A percentile compares a stretch with the other conserved stretches of the same genome.
Conservation (phyloP, 352 stramenopile genomes). For the Discostella stelligera region DNA sequence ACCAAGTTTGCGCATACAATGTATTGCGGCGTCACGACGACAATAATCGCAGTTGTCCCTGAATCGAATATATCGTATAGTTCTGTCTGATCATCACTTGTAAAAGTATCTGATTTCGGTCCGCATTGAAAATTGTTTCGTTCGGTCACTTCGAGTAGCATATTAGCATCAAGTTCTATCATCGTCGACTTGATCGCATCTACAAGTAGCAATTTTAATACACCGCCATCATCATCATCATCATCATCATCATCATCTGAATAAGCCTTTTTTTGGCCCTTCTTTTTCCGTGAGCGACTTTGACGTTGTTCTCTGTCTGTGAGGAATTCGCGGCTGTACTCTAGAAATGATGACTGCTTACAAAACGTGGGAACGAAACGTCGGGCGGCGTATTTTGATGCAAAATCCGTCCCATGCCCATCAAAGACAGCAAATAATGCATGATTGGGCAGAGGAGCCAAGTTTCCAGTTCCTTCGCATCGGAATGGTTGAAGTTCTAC, state of each 20-base stretch:
- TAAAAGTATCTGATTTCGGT: conserved; percentile 13
- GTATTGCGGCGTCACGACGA: conserved; percentile 81
- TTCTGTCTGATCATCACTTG: background rate
- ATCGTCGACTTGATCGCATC: conserved; percentile 25
- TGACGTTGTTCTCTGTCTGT: background rate
- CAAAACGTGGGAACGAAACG: conserved; percentile 38
- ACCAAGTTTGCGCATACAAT: conserved; percentile 83
- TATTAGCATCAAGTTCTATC: conserved; percentile 35
- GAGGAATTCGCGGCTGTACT: conserved; percentile 25
- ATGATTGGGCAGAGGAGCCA: conserved; percentile 8
- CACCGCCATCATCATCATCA: conserved; percentile 1
- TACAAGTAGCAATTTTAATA: conserved; percentile 14
- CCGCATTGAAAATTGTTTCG: background rate
- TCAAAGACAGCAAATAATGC: conserved; percentile 74
- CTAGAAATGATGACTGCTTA: conserved; percentile 29
- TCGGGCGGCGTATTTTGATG: conserved; percentile 34
- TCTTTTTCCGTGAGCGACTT: conserved; percentile 15
- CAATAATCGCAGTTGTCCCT: conserved; percentile 82
- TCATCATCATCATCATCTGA: background rate
- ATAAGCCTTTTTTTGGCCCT: conserved; percentile 1
- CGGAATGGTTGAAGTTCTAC: conserved; percentile 6
- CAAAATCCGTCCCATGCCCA: conserved; percentile 65
- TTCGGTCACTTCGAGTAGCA: conserved; percentile 18
- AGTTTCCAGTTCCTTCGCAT: background rate
- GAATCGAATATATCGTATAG: conserved; percentile 49